phyloP scores from a whole-genome alignment of 2,329 filamentous ascomycete species.

The Fusarium equiseti region DNA sequence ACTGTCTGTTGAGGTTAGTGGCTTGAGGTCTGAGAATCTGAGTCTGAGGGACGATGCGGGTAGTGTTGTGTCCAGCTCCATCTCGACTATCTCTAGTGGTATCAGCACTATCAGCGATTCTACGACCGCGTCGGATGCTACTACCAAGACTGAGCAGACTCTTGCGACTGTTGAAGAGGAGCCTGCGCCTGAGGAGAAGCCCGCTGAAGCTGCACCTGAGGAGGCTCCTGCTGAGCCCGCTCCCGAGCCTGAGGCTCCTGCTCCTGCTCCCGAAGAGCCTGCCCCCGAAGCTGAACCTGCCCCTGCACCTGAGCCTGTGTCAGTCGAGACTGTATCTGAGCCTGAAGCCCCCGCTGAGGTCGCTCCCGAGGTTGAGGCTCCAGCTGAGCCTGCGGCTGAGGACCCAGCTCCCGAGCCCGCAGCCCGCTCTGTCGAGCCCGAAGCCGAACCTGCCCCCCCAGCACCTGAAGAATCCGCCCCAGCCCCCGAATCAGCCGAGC shows the following conservation, averaged over 20 bases:
- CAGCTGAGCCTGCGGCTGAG: conserved; percentile 4
- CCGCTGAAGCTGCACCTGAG: neutral
- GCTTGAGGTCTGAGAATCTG: conserved; percentile 42
- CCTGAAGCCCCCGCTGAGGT: neutral
- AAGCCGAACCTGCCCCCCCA: conserved; percentile 8
- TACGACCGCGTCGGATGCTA: conserved; percentile 38
- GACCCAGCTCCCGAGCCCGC: conserved; percentile 23
- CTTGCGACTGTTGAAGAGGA: conserved; percentile 27
- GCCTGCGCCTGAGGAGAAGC: conserved; percentile 7
- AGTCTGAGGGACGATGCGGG: conserved; percentile 38
- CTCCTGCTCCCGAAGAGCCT: conserved; percentile 6
- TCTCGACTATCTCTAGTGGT: conserved; percentile 38
- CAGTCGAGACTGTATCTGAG: neutral
- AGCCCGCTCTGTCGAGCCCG: conserved; percentile 1
- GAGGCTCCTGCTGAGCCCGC: conserved; percentile 9
- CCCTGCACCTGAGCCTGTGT: neutral
- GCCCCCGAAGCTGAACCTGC: neutral
- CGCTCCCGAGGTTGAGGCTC: neutral
- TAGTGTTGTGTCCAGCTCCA: conserved; percentile 37
- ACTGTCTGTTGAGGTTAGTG: conserved; percentile 42
- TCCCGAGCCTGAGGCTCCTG: neutral
- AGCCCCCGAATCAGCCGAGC: conserved; percentile 22
- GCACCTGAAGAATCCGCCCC: conserved; percentile 2
- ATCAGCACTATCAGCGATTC: conserved; percentile 28
- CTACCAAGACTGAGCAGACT: conserved; percentile 38